Evolutionary conservation across 2,329 filamentous ascomycete genomes (phyloP), one percentile per base, ranked within the genome.

Genomic region (Monosporascus sp.): DNA sequence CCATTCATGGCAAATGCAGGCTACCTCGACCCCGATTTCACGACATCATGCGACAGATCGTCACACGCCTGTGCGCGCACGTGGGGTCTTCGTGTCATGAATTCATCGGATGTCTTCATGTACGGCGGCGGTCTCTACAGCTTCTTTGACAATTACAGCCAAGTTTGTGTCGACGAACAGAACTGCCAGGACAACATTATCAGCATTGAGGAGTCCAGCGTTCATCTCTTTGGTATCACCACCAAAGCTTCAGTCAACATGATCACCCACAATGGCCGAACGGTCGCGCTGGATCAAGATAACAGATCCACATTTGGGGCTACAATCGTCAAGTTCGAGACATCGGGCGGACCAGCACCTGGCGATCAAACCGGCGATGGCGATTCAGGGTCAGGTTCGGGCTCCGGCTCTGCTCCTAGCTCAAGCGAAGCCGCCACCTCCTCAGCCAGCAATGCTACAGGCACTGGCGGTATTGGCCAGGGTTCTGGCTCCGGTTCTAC

Each of bases 131-230:
- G 89, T 25, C 72, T 92, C 54, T 93, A 93, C 78, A 86, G 80
- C 59, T 93, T 93, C 80, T 93, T 90, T 65, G 82, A 93, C 69
- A 90, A 91, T 76, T 93, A 93, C 71, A 74, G 72, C 38, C 86
- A 91, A 70, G 75, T 77, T 18, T 94, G 89, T 62, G 78, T 92
- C 17, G 69, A 71, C 38, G 77, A 77, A 9, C 80, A 88, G 67
- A 82, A 80, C 59, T 94, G 89, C 74, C 89, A 93, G 71, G 77
- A 85, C 53, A 86, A 90, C 71, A 91, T 94, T 73, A 78, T 92
- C 47, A 83, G 82, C 60, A 74, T 93, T 37, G 84, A 90, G 69
- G 80, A 81, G 65, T 88, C 76, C 49, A 67, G 69, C 20, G 75
- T 90, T 39, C 74, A 83, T 59, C 68, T 92, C 38, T 89, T 81